Conservation (phyloP, 129 eudicot genomes). For the Saussurea involucrata region DNA sequence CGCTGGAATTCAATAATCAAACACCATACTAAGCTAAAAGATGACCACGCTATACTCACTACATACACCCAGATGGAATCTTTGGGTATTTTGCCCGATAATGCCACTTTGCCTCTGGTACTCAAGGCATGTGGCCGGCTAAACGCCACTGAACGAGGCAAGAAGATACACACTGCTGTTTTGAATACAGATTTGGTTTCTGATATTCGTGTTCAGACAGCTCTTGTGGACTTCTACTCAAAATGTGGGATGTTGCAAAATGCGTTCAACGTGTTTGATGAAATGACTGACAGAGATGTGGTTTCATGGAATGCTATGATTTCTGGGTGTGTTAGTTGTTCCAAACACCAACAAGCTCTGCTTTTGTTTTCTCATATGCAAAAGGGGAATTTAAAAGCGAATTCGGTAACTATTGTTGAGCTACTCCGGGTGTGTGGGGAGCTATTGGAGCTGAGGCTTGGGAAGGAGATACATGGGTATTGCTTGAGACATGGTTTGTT, state of each 20-base stretch:
- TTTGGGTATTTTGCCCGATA: conserved; percentile 38
- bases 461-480: conserved; percentile 61
- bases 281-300: conserved; percentile 54
- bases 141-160: conserved; percentile 44
- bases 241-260: conserved; percentile 41
- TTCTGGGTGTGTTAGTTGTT: conserved; percentile 49
- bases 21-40: conserved; percentile 40
- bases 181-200: conserved; percentile 12
- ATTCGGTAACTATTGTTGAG: conserved; percentile 48
- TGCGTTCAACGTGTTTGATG: conserved; percentile 51
- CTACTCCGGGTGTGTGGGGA: conserved; percentile 48
- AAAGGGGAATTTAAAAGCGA: conserved; percentile 33
- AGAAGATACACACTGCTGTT: conserved; percentile 34
- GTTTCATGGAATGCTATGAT: conserved; percentile 69
- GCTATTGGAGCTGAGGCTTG: conserved; percentile 33
- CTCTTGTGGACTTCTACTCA: conserved; percentile 43
- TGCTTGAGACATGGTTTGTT: conserved; percentile 46
- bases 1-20: conserved; percentile 47
- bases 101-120: conserved; percentile 49
- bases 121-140: conserved; percentile 55
- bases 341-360: conserved; percentile 30
- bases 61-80: conserved; percentile 56
- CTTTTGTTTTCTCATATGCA: conserved; percentile 36
- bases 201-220: conserved; percentile 47
- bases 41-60: conserved; percentile 44